Conservation (phyloP, 768 basidiomycete species). For the Cyclocybe cylindracea region DNA sequence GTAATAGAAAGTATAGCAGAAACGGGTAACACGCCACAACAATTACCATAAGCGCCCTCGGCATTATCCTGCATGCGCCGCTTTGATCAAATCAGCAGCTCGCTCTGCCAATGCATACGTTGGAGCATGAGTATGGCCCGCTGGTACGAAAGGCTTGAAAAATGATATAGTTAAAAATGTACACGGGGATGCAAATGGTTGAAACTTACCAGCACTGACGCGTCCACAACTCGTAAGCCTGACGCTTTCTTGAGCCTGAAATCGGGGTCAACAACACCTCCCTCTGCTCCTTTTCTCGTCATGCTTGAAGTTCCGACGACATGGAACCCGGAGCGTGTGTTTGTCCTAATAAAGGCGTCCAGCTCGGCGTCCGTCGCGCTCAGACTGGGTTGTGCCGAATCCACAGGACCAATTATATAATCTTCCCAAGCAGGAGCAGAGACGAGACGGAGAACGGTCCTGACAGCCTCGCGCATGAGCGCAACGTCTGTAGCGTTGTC, state of each 20-base stretch:
- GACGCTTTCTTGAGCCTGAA: constrained; percentile 25
- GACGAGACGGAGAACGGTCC: constrained; percentile 16
- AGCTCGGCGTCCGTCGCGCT: constrained; percentile 19
- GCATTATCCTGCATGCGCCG: neutral
- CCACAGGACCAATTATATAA: constrained; percentile 15
- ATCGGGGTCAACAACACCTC: constrained; percentile 30
- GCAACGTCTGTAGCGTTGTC: constrained; percentile 12
- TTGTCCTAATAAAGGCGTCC: constrained; percentile 19
- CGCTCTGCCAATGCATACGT: constrained; percentile 19
- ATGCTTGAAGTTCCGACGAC: constrained; percentile 22
- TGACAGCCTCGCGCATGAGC: constrained; percentile 12
- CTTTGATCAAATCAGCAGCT: constrained; percentile 10
- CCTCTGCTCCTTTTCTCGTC: constrained; percentile 13
- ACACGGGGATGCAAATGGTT: neutral
- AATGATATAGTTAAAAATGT: neutral
- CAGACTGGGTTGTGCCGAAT: constrained; percentile 6
- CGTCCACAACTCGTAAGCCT: constrained; percentile 29
- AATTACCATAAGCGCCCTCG: too few relatives aligned
- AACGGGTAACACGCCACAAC: too few relatives aligned
- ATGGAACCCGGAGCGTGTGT: constrained; percentile 21
- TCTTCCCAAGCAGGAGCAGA: constrained; percentile 17
- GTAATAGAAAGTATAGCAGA: too few relatives aligned
- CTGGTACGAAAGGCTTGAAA: constrained; percentile 15
- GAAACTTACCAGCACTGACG: constrained; percentile 25
- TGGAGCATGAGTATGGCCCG: constrained; percentile 14